Percentiles rank a stretch among this genome's conserved stretches.
These are phyloP conservation scores for Buddleja alternifolia DNA, from an alignment of 257 asterid genomes.

Conservation along the genomic window DNA sequence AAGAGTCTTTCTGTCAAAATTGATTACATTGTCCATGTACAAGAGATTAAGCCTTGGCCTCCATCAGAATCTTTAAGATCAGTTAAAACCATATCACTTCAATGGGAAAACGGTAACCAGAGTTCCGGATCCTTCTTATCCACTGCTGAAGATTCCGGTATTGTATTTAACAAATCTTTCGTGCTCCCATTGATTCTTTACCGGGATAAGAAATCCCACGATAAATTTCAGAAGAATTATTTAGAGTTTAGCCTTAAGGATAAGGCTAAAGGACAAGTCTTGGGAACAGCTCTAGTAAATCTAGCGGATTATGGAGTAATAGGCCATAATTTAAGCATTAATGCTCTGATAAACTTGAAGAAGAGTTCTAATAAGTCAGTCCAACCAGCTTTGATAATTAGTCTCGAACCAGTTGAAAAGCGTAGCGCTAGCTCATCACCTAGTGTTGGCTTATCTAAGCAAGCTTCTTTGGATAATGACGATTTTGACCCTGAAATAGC, in stretches of 20 bases:
- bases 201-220: slow-evolving; percentile 56
- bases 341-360: slow-evolving; percentile 58
- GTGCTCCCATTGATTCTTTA: slow-evolving; percentile 52
- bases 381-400: slow-evolving; percentile 59
- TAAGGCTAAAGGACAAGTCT: slow-evolving; percentile 66
- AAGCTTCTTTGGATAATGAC: slow-evolving; percentile 56
- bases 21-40: slow-evolving; percentile 56
- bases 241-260: slow-evolving; percentile 77
- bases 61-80: slow-evolving; percentile 78
- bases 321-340: slow-evolving; percentile 46
- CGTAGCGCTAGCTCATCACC: slow-evolving; percentile 67
- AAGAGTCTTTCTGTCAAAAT: slow-evolving; percentile 57
- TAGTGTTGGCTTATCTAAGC: slow-evolving; percentile 46
- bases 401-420: slow-evolving; percentile 66
- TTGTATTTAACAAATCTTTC: slow-evolving; percentile 69
- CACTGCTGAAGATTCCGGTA: slow-evolving; percentile 46
- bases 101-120: slow-evolving; percentile 73
- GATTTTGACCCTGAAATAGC: slow-evolving; percentile 47
- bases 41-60: slow-evolving; percentile 90
- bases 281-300: slow-evolving; percentile 72
- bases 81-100: slow-evolving; percentile 69
- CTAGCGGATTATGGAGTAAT: slow-evolving; percentile 78
- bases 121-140: slow-evolving; percentile 61
- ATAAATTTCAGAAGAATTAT: slow-evolving; percentile 68
- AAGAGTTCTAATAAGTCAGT: slow-evolving; percentile 47